A percentile compares a stretch with the other conserved stretches of the same genome.
Evolutionary conservation across 2,329 filamentous ascomycete genomes (phyloP).

Genomic region (Botrytis medusae): DNA sequence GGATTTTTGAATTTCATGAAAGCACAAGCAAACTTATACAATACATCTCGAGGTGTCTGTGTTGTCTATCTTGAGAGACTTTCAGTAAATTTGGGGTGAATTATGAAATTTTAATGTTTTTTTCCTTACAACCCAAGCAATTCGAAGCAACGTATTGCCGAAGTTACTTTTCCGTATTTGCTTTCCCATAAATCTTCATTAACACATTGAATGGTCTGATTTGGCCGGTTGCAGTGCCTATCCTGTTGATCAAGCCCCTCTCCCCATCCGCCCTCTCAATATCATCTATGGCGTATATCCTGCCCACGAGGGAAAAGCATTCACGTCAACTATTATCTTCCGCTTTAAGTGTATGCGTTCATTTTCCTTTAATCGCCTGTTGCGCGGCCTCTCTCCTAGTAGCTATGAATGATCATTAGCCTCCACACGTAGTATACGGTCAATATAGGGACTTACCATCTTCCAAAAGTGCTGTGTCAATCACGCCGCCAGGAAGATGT

Average conservation of each 20-base stretch:
- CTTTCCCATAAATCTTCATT: background rate
- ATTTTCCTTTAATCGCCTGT: constrained; percentile 50
- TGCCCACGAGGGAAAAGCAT: background rate
- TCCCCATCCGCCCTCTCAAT: background rate
- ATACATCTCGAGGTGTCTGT: background rate
- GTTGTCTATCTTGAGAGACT: background rate
- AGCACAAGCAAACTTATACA: background rate
- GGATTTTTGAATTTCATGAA: background rate
- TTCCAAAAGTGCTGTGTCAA: constrained; percentile 69
- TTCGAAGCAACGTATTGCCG: background rate
- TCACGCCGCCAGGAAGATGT: constrained; percentile 64
- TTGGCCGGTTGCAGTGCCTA: background rate
- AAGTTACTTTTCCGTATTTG: background rate
- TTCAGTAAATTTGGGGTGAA: background rate
- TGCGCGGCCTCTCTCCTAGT: constrained; percentile 48
- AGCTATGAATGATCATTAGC: constrained; percentile 29
- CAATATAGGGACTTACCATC: constrained; percentile 54
- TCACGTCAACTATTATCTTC: background rate
- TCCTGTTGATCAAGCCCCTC: background rate
- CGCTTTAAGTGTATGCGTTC: constrained; percentile 27
- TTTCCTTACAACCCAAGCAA: background rate
- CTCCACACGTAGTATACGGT: background rate
- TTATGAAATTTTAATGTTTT: background rate
- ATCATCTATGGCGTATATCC: background rate
- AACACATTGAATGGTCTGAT: background rate